A percentile compares a stretch with the other conserved stretches of the same genome.
These are phyloP conservation scores for Kregervanrija delftensis DNA, from an alignment of 805 yeast genomes.

Conservation along the genomic window DNA sequence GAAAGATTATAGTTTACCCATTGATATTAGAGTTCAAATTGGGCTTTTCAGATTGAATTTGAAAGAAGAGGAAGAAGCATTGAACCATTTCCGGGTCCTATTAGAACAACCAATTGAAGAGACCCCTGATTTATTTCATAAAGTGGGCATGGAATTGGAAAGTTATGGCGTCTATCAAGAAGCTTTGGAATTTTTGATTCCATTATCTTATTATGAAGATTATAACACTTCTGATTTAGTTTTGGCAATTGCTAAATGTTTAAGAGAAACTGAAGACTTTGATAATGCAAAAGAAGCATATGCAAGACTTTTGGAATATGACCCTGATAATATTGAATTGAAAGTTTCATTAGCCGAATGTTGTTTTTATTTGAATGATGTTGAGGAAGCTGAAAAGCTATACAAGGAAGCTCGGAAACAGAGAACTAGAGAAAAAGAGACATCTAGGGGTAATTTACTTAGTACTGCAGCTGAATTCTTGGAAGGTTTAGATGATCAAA, in stretches of 20 bases:
- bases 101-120: conserved; percentile 47
- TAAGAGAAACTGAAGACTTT: conserved; percentile 64
- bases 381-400: conserved; percentile 47
- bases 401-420: conserved; percentile 47
- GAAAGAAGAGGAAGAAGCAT: conserved; percentile 62
- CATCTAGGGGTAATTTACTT: conserved; percentile 20
- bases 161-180: conserved; percentile 64
- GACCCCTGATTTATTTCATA: conserved; percentile 64
- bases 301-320: conserved; percentile 42
- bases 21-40: conserved; percentile 79
- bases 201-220: conserved; percentile 50
- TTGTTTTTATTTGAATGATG: conserved; percentile 57
- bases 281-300: conserved; percentile 57
- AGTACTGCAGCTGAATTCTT: conserved; percentile 11
- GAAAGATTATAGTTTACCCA: conserved; percentile 54
- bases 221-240: conserved; percentile 45
- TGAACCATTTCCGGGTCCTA: conserved; percentile 58
- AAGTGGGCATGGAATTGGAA: conserved; percentile 71
- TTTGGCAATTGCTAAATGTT: conserved; percentile 67
- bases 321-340: conserved; percentile 63
- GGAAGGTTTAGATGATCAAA: conserved; percentile 10
- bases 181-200: conserved; percentile 61
- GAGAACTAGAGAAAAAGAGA: conserved; percentile 26
- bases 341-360: conserved; percentile 79
- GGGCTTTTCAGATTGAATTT: conserved; percentile 67